Evolutionary conservation across 2,329 filamentous ascomycete species (phyloP), one percentile per base, ranked within the genome.

Genomic region (Seiridium unicorne): DNA sequence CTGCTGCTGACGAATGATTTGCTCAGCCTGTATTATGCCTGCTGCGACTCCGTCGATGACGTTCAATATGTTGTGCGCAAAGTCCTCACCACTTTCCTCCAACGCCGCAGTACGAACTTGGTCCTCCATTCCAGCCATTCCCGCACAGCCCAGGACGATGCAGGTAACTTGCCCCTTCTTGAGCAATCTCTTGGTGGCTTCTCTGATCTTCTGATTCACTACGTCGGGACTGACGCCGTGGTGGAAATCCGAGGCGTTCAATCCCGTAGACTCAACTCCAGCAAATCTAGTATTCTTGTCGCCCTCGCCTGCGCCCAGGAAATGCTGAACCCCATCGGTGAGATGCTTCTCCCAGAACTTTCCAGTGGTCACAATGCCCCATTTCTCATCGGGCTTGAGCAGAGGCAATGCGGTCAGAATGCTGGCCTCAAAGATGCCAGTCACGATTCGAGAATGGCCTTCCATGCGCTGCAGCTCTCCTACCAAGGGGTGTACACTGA

Each of bases 301-400:
- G 1, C 70, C 70, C 0, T 73, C 69, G 3, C 35, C 34, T 8
- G 46, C 34, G 8, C 89, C 90, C 0, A 96, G 74, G 63, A 91
- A 88, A 0, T 75, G 72, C 2, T 76, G 76, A 0, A 95, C 89
- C 0, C 90, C 93, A 0, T 82, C 76, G 0, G 77, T 79, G 10
- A 97, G 78, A 42, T 95, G 87, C 0, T 79, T 73, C 69, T 94
- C 89, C 94, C 93, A 97, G 64, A 90, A 90, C 60, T 85, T 85
- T 0, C 93, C 93, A 0, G 94, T 97, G 4, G 90, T 94, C 4
- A 98, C 89, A 63, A 98, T 95, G 2, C 93, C 94, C 80, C 95
- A 97, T 51, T 76, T 79, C 64, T 85, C 74, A 58, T 66, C 1
- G 63, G 67, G 70, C 34, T 59, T 71, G 47, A 81, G 76, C 32